These are phyloP conservation scores for Mycosphaerella sp. DNA, from an alignment of 2,329 filamentous ascomycete species.

Conservation along the genomic window DNA sequence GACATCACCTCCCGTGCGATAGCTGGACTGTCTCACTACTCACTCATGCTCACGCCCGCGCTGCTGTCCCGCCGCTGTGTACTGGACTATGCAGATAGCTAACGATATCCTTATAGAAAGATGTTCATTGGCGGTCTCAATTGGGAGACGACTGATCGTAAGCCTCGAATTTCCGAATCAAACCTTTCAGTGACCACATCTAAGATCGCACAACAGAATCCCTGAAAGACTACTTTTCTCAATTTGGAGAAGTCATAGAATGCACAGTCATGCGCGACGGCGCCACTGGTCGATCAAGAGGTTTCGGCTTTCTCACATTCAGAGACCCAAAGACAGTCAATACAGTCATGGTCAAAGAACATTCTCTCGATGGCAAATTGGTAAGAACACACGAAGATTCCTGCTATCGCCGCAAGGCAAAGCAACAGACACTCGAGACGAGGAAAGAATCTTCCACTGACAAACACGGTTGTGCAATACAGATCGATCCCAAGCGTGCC, in stretches of 20 bases:
- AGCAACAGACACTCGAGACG: conserved; percentile 11
- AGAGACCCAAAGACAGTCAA: conserved; percentile 97
- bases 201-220: conserved; percentile 61
- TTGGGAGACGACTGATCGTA: conserved; percentile 98
- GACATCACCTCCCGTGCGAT: background rate
- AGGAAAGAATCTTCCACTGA: conserved; percentile 6
- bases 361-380: conserved; percentile 96
- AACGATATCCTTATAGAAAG: conserved; percentile 58
- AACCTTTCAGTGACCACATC: conserved; percentile 10
- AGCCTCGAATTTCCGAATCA: conserved; percentile 38
- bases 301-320: conserved; percentile 97
- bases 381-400: conserved; percentile 51
- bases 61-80: background rate
- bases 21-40: background rate
- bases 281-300: conserved; percentile 83
- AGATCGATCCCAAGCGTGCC: conserved; percentile 97
- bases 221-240: conserved; percentile 91
- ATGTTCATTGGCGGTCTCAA: conserved; percentile 99
- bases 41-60: conserved; percentile 21
- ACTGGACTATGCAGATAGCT: conserved; percentile 13
- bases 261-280: conserved; percentile 99
- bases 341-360: conserved; percentile 99
- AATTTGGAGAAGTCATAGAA: conserved; percentile 94
- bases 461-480: conserved; percentile 2
- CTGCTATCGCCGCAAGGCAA: background rate